Base-by-base conservation (phyloP, 345 rosid genomes). In the Acer negundo region DNA sequence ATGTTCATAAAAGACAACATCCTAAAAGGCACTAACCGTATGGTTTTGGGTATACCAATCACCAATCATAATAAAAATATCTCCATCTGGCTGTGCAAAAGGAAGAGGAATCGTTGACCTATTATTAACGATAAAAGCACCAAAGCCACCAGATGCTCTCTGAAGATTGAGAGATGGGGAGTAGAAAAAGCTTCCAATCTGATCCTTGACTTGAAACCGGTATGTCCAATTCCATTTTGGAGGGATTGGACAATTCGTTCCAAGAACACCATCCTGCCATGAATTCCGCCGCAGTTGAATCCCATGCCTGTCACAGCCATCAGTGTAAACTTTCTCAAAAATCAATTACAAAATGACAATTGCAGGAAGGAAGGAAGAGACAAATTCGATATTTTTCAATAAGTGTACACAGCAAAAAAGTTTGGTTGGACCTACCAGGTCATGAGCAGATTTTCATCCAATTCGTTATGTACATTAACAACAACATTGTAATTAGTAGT, bases 161-260 rank as follows among this genome's bases (percentile, higher is more conserved):
- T 96, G 99, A 73, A 94, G 84, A 81, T 87, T 86, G 67, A 96
- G 89, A 6, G 98, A 88, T 5, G 98, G 97, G 78, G 70, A 86
- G 84, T 96, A 96, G 93, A 87, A 94, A 81, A 82, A 92, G 84
- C 98, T 96, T 51, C 99, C 99, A 81, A 96, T 90, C 85, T 96
- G 93, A 86, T 96, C 99, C 82, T 96, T 96, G 46, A 90, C 85
- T 87, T 96, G 99, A 78, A 96, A 96, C n/a, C 78, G 87, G 82
- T 96, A 96, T 77, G 97, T 91, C 78, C 85, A 96, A 69, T 90
- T 89, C 89, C 82, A 81, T 26, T 82, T 86, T 0, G 92, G 79
- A 58, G 86, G 92, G 77, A 96, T 86, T 7, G 99, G 97, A 69
- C 99, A 96, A 83, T 83, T 96, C 28, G 99, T 94, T 7, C 99